Conservation (phyloP, 352 stramenopile species). For the Pythium biforme region DNA sequence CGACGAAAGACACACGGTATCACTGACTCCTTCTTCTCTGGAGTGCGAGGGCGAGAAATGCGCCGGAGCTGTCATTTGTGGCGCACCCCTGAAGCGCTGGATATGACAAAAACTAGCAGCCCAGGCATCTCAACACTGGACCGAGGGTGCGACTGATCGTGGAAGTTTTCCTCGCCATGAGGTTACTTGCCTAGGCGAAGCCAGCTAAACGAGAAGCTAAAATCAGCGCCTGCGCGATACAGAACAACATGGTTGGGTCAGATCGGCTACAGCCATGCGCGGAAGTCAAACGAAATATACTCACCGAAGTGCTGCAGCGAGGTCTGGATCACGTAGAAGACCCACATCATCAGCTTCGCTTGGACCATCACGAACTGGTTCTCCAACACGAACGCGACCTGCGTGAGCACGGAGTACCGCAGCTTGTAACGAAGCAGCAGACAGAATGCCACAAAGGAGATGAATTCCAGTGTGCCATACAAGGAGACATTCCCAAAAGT, state of each 20-base stretch:
- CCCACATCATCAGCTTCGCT: background rate
- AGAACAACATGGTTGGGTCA: background rate
- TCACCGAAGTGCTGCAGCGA: background rate
- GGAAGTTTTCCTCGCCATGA: no score
- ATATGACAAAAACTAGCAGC: no score
- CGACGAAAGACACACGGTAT: background rate
- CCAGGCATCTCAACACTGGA: no score
- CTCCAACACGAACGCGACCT: slow-evolving; percentile 19
- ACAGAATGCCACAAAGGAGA: slow-evolving; percentile 10
- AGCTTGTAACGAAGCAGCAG: slow-evolving; percentile 9
- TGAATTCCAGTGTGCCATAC: slow-evolving; percentile 4
- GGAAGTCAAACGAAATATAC: background rate
- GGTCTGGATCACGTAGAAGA: slow-evolving; percentile 3
- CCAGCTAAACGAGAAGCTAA: slow-evolving; percentile 12
- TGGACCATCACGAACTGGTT: slow-evolving; percentile 10
- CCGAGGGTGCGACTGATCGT: no score
- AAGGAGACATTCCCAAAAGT: slow-evolving; percentile 5
- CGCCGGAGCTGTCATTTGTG: no score
- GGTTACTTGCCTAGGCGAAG: background rate
- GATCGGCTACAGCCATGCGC: background rate
- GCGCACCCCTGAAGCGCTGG: no score
- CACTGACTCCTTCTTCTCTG: background rate
- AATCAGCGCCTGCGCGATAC: slow-evolving; percentile 7
- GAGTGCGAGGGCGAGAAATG: no score
- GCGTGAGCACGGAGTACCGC: slow-evolving; percentile 6